Conservation (phyloP, 192 early-diverging fungal species). For the Coemansia sp. region DNA sequence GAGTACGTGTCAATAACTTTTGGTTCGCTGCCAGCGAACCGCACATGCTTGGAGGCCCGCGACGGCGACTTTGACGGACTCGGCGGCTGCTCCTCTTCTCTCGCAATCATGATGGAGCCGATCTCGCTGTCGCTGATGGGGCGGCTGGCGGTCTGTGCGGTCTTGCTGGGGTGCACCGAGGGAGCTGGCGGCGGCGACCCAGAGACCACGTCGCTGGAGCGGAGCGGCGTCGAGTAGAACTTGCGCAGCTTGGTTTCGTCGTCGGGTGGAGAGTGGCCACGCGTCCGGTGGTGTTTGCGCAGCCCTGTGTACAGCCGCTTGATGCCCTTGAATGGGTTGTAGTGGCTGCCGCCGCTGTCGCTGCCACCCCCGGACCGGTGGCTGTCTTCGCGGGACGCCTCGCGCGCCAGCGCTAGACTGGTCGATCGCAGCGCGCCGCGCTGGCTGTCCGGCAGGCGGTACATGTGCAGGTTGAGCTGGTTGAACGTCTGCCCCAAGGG, state of each 20-base stretch:
- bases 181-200: not conserved
- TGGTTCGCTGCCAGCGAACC: constrained; percentile 28
- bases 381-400: constrained; percentile 31
- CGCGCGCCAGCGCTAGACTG: constrained; percentile 41
- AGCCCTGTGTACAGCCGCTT: constrained; percentile 42
- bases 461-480: constrained; percentile 51
- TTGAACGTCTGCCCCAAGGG: constrained; percentile 52
- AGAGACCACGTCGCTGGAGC: not conserved
- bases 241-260: constrained; percentile 33
- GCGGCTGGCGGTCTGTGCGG: constrained; percentile 5
- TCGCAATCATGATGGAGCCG: not conserved
- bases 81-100: constrained; percentile 2
- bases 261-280: constrained; percentile 6
- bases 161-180: constrained; percentile 10
- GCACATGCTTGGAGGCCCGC: constrained; percentile 28
- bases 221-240: constrained; percentile 41
- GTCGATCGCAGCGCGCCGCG: constrained; percentile 45
- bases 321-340: constrained; percentile 48
- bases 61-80: constrained; percentile 18
- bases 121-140: constrained; percentile 23
- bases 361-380: constrained; percentile 9
- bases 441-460: constrained; percentile 48
- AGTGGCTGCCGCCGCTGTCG: constrained; percentile 13
- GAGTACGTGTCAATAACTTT: constrained; percentile 37
- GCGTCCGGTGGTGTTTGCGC: constrained; percentile 30